These are phyloP conservation scores for Trichoderma sp. DNA, from an alignment of 2,329 filamentous ascomycete species.

Conservation along the genomic window DNA sequence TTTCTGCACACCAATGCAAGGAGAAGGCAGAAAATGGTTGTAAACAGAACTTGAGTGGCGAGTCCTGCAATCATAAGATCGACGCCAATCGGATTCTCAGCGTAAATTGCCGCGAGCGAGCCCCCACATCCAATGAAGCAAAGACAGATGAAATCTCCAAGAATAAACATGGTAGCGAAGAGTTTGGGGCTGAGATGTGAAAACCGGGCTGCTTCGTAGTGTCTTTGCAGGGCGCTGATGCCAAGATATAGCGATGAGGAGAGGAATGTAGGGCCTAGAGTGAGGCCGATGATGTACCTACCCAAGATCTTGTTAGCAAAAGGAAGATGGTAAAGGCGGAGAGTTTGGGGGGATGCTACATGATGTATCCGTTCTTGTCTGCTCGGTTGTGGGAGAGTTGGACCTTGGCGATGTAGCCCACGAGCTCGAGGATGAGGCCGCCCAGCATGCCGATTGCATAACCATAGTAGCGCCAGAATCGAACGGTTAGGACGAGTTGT, in stretches of 20 bases:
- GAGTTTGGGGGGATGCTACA: background rate
- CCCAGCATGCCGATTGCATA: constrained; percentile 1
- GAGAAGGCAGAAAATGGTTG: background rate
- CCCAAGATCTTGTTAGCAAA: background rate
- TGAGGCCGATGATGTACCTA: constrained; percentile 12
- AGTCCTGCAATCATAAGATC: constrained; percentile 10
- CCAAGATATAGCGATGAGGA: background rate
- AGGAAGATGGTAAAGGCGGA: background rate
- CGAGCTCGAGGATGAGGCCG: background rate
- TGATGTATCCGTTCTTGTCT: constrained; percentile 13
- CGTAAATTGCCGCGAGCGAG: background rate
- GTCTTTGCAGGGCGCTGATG: constrained; percentile 1
- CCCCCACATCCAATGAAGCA: constrained; percentile 4
- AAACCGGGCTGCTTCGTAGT: background rate
- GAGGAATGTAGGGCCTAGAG: constrained; percentile 9
- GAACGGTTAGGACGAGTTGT: background rate
- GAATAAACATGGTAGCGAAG: background rate
- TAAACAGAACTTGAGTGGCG: background rate
- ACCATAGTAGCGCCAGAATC: constrained; percentile 6
- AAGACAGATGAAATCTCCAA: background rate
- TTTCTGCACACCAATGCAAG: background rate
- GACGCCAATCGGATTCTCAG: background rate
- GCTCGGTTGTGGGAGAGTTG: constrained; percentile 1
- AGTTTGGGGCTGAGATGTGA: background rate
- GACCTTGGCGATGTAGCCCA: constrained; percentile 3